Evolutionary conservation across 257 asterid genomes (phyloP).

Genomic region (Przewalskia tangutica): DNA sequence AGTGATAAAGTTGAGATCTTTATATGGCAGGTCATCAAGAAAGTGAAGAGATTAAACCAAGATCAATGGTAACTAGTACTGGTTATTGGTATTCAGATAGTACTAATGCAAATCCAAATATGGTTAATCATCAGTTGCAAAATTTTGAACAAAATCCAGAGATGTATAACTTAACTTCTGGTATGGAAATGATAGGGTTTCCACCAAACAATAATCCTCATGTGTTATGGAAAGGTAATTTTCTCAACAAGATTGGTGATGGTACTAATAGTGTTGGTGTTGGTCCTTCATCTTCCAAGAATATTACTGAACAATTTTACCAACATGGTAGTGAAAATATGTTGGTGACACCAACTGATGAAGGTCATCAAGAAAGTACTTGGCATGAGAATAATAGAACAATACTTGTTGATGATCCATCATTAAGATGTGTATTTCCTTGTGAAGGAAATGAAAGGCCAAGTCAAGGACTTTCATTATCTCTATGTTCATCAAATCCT

Average conservation of each 20-base stretch:
- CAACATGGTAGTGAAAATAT: constrained; percentile 10
- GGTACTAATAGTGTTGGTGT: background rate
- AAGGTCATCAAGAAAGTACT: background rate
- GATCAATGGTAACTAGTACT: constrained; percentile 23
- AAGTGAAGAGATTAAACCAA: constrained; percentile 21
- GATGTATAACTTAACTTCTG: constrained; percentile 49
- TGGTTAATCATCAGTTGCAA: constrained; percentile 12
- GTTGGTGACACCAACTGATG: background rate
- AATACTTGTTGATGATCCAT: constrained; percentile 34
- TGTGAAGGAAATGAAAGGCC: constrained; percentile 78
- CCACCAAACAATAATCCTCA: constrained; percentile 29
- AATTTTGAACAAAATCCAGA: constrained; percentile 28
- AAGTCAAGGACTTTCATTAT: constrained; percentile 78
- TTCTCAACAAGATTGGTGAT: constrained; percentile 22
- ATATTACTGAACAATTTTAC: constrained; percentile 23
- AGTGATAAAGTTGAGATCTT: background rate
- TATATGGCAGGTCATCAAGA: constrained; percentile 32
- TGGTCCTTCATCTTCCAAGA: constrained; percentile 31
- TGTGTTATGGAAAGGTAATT: constrained; percentile 35
- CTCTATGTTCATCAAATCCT: constrained; percentile 57
- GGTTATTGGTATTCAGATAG: constrained; percentile 43
- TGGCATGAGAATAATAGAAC: constrained; percentile 24
- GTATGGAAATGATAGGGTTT: constrained; percentile 67
- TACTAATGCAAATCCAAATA: constrained; percentile 11
- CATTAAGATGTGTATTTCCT: constrained; percentile 50